Evolutionary conservation across 768 basidiomycete species (phyloP).

Genomic region (Sarcodon aspratus): DNA sequence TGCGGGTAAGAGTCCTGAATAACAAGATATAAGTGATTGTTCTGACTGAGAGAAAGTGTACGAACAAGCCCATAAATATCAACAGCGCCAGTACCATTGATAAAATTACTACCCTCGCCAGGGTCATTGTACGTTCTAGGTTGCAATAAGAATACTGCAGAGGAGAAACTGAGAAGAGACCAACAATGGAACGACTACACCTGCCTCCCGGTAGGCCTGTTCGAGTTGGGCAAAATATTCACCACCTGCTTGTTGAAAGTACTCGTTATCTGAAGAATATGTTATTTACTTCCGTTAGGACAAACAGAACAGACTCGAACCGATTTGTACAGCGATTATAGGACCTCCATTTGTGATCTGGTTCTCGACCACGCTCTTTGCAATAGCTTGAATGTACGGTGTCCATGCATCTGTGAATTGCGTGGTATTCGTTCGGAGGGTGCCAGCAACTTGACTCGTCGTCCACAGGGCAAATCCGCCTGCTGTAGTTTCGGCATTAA

Average conservation of each 20-base stretch:
- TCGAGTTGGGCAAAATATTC: slow-evolving; percentile 7
- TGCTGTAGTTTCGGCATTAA: slow-evolving; percentile 75
- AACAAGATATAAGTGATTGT: not conserved
- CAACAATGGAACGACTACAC: slow-evolving; percentile 13
- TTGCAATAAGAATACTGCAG: no score
- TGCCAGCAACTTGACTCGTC: slow-evolving; percentile 53
- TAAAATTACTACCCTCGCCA: slow-evolving; percentile 12
- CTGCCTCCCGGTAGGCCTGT: slow-evolving; percentile 8
- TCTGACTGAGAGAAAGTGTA: not conserved
- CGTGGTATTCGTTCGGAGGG: slow-evolving; percentile 61
- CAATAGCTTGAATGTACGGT: slow-evolving; percentile 58
- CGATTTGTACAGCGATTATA: slow-evolving; percentile 56
- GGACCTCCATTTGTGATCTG: slow-evolving; percentile 69
- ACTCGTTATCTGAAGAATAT: slow-evolving; percentile 58
- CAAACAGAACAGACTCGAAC: slow-evolving; percentile 20
- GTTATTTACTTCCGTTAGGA: not conserved
- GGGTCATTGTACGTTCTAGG: slow-evolving; percentile 18
- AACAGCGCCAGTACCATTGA: slow-evolving; percentile 19
- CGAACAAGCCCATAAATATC: slow-evolving; percentile 17
- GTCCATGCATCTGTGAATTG: slow-evolving; percentile 66
- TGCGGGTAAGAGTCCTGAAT: slow-evolving; percentile 68
- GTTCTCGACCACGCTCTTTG: slow-evolving; percentile 44
- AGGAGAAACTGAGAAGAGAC: no score
- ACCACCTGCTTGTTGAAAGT: slow-evolving; percentile 35
- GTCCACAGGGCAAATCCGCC: slow-evolving; percentile 67